phyloP scores from a whole-genome alignment of 805 yeast species.

The Lachancea dasiensis region DNA sequence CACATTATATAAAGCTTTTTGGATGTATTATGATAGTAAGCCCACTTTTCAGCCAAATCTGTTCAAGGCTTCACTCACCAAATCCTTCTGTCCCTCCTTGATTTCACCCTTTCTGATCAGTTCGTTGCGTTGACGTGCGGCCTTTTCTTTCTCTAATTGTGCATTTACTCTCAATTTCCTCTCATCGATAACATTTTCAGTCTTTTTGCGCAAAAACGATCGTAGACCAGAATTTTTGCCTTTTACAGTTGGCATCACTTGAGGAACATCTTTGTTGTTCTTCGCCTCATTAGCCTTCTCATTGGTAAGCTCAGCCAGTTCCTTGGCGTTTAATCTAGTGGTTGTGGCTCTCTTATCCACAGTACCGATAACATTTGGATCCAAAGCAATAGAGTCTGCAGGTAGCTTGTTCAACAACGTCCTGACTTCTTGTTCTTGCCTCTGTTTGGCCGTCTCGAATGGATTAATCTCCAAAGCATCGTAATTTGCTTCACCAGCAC shows the following conservation, averaged over 20 bases:
- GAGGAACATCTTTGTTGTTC: constrained; percentile 45
- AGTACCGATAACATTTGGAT: constrained; percentile 81
- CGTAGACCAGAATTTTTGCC: constrained; percentile 82
- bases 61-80: constrained; percentile 37
- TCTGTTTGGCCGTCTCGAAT: constrained; percentile 82
- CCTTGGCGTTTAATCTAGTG: constrained; percentile 58
- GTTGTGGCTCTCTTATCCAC: constrained; percentile 66
- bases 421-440: constrained; percentile 90
- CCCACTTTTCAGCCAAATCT: constrained; percentile 31
- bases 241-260: constrained; percentile 60
- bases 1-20: too few species aligned
- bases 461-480: constrained; percentile 94
- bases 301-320: constrained; percentile 41
- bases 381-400: constrained; percentile 88
- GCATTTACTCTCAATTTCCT: constrained; percentile 72
- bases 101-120: constrained; percentile 44
- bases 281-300: constrained; percentile 31
- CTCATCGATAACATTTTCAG: constrained; percentile 79
- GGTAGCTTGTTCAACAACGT: constrained; percentile 77
- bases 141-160: constrained; percentile 69
- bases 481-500: constrained; percentile 96
- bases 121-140: constrained; percentile 49
- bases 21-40: too few species aligned
- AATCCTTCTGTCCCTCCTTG: constrained; percentile 44
- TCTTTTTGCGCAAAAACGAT: constrained; percentile 73